phyloP scores from a whole-genome alignment of 2,329 filamentous ascomycete genomes.

The Aspergillus nomiae region DNA sequence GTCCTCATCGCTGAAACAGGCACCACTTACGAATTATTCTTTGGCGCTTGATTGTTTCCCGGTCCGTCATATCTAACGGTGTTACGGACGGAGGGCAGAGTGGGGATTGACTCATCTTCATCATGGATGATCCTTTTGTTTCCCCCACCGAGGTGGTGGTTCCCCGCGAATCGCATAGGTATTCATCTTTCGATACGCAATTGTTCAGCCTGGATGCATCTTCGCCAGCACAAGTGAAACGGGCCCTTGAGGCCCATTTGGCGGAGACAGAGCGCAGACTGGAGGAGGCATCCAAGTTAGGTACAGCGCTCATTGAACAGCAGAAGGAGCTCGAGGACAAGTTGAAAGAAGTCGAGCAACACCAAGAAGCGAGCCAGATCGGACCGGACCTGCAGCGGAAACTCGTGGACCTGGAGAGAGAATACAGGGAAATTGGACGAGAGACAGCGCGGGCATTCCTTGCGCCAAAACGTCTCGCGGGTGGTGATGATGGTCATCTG shows the following conservation, averaged over 20 bases:
- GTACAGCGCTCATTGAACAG: constrained; percentile 84
- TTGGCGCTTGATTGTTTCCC: constrained; percentile 6
- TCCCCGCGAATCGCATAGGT: constrained; percentile 62
- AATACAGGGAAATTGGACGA: constrained; percentile 90
- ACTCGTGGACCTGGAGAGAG: constrained; percentile 83
- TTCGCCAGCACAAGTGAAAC: constrained; percentile 84
- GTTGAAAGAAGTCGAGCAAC: constrained; percentile 79
- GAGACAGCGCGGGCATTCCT: constrained; percentile 89
- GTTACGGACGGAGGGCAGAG: constrained; percentile 15
- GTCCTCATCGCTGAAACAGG: constrained; percentile 20
- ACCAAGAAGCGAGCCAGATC: constrained; percentile 75
- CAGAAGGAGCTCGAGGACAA: constrained; percentile 79
- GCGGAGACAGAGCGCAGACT: constrained; percentile 89
- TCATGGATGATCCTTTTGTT: constrained; percentile 61
- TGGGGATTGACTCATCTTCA: constrained; percentile 21
- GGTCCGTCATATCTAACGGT: constrained; percentile 13
- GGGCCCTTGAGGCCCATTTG: constrained; percentile 86
- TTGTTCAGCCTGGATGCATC: constrained; percentile 77
- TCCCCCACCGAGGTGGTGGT: constrained; percentile 47
- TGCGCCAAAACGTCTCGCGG: constrained; percentile 74
- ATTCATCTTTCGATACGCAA: constrained; percentile 79
- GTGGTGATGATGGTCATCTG: constrained; percentile 61
- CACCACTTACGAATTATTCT: not conserved
- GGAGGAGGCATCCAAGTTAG: constrained; percentile 86
- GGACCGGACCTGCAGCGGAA: constrained; percentile 79